phyloP scores from a whole-genome alignment of 257 asterid species.

The Leonotis leonurus region DNA sequence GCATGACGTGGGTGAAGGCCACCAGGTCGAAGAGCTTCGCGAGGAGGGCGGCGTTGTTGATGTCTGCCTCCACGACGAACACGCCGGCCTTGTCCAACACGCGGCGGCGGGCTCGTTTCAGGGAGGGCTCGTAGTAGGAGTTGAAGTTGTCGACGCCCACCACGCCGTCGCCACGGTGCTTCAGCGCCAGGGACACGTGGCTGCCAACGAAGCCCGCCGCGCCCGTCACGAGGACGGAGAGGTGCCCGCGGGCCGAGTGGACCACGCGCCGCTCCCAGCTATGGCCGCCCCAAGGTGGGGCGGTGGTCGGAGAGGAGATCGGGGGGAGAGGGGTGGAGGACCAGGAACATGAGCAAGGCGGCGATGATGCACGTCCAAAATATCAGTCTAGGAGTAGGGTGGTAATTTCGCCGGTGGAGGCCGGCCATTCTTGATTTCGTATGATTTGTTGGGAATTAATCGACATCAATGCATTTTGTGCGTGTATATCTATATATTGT shows the following conservation, averaged over 20 bases:
- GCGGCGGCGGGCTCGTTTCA: conserved; percentile 59
- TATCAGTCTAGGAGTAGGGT: conserved; percentile 22
- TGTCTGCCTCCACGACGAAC: conserved; percentile 64
- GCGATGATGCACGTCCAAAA: conserved; percentile 30
- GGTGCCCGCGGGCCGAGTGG: conserved; percentile 2
- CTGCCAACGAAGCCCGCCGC: conserved; percentile 90
- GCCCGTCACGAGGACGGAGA: conserved; percentile 87
- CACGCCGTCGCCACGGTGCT: conserved; percentile 86
- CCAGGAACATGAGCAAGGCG: conserved; percentile 23
- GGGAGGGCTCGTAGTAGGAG: conserved; percentile 68
- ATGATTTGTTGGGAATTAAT: not conserved
- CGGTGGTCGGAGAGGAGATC: conserved; percentile 1
- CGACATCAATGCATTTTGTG: not conserved
- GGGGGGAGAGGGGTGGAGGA: conserved; percentile 29
- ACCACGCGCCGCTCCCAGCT: conserved; percentile 58
- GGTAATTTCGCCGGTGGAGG: conserved; percentile 20
- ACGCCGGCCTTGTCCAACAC: conserved; percentile 39
- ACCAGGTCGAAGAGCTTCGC: conserved; percentile 66
- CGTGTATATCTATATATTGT: too few relatives aligned
- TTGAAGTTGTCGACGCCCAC: conserved; percentile 84
- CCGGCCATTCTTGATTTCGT: conserved; percentile 21
- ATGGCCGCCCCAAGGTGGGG: conserved; percentile 39
- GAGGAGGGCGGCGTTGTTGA: conserved; percentile 57
- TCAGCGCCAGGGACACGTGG: conserved; percentile 66
- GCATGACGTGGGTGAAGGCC: conserved; percentile 66